Evolutionary conservation across 306 rosid genomes (phyloP).

Genomic region (Acacia melanoxylon): DNA sequence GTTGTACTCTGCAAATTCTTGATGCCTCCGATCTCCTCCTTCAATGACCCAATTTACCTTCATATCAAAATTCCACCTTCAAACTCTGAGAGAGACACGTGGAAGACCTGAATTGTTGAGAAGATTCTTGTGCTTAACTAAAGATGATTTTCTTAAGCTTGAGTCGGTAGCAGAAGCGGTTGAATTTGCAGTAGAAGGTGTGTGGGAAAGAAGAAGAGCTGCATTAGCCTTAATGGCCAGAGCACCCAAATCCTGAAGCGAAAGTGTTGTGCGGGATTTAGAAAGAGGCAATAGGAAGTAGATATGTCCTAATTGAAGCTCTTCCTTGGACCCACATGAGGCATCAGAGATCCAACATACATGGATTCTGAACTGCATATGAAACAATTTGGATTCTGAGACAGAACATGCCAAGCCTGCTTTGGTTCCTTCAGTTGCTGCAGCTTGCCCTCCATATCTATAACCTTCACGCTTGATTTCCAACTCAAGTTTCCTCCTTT

Average conservation of each 20-base stretch:
- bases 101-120: constrained; percentile 11
- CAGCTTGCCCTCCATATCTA: constrained; percentile 53
- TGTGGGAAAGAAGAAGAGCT: constrained; percentile 43
- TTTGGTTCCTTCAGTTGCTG: constrained; percentile 50
- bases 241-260: constrained; percentile 53
- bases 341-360: constrained; percentile 39
- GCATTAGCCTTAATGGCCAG: constrained; percentile 60
- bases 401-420: constrained; percentile 50
- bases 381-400: constrained; percentile 56
- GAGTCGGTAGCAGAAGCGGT: neutral
- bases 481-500: constrained; percentile 27
- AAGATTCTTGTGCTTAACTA: neutral
- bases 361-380: constrained; percentile 59
- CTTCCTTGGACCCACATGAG: constrained; percentile 39
- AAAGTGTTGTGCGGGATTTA: constrained; percentile 36
- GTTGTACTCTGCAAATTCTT: neutral
- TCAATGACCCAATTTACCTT: neutral
- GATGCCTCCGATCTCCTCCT: neutral
- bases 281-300: constrained; percentile 57
- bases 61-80: neutral
- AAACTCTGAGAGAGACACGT: constrained; percentile 7
- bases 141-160: neutral
- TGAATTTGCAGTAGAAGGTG: neutral
- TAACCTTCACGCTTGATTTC: constrained; percentile 41
- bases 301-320: constrained; percentile 54